Percentiles rank a stretch among this genome's conserved stretches.
These are phyloP conservation scores for Physaria fendleri DNA, from an alignment of 345 rosid genomes.

Conservation along the genomic window DNA sequence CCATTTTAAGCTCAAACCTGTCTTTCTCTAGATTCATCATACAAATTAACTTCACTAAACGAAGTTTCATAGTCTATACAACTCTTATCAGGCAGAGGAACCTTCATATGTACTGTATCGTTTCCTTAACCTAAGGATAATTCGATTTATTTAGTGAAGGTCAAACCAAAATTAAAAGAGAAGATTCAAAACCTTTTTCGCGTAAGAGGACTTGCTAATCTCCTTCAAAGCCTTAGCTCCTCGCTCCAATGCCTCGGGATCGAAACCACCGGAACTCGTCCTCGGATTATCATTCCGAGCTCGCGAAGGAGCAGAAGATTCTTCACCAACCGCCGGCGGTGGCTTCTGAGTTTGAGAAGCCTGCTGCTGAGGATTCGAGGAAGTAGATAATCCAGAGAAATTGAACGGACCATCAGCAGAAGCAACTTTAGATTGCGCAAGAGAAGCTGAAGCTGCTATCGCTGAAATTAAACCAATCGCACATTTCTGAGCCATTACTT, in stretches of 20 bases:
- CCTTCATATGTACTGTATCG: not conserved
- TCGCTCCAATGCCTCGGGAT: slow-evolving; percentile 87
- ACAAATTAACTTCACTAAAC: not conserved
- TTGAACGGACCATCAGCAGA: slow-evolving; percentile 65
- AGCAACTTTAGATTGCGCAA: slow-evolving; percentile 35
- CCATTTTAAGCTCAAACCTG: not conserved
- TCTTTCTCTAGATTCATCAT: not conserved
- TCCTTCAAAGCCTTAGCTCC: slow-evolving; percentile 76
- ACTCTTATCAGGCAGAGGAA: not conserved
- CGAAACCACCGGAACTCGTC: slow-evolving; percentile 82
- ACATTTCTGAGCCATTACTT: slow-evolving; percentile 52
- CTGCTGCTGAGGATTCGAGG: slow-evolving; percentile 30
- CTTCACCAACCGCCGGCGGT: slow-evolving; percentile 15
- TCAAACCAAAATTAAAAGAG: not conserved
- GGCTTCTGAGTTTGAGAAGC: slow-evolving; percentile 22
- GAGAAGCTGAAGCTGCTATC: slow-evolving; percentile 54
- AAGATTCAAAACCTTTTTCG: slow-evolving; percentile 58
- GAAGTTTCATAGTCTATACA: not conserved
- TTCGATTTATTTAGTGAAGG: not conserved
- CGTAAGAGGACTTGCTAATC: slow-evolving; percentile 58
- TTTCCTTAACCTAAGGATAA: not conserved
- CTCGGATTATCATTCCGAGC: slow-evolving; percentile 70
- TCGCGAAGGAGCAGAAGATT: slow-evolving; percentile 31
- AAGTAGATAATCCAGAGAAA: slow-evolving; percentile 36
- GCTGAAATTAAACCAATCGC: slow-evolving; percentile 65